phyloP scores from a whole-genome alignment of 2,329 filamentous ascomycete genomes.

The Sporothrix brunneoviolacea region DNA sequence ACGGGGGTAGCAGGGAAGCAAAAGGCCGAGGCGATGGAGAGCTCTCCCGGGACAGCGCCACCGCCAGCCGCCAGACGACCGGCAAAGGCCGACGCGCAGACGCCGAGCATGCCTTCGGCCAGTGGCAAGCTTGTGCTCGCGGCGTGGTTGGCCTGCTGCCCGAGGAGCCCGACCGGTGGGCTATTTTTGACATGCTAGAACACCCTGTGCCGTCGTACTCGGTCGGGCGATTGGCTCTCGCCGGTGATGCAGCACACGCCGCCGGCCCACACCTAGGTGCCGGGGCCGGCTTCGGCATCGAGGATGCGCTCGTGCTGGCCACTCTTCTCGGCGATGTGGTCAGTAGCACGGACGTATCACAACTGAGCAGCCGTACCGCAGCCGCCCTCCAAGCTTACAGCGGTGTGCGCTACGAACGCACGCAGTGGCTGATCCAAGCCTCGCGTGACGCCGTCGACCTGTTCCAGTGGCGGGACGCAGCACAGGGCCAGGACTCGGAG shows the following conservation, averaged over 20 bases:
- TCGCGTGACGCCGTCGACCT: conserved; percentile 33
- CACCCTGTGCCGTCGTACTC: conserved; percentile 39
- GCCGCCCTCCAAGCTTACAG: conserved; percentile 34
- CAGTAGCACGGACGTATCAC: no score
- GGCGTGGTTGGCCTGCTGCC: conserved; percentile 38
- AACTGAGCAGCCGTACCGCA: neutral
- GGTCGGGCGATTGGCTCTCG: conserved; percentile 37
- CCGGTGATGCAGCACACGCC: conserved; percentile 53
- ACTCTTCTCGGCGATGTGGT: conserved; percentile 24
- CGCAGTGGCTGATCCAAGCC: conserved; percentile 37
- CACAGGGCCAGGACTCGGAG: conserved; percentile 27
- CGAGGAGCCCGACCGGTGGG: conserved; percentile 46
- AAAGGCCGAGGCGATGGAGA: no score
- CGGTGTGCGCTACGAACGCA: conserved; percentile 31
- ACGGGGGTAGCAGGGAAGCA: no score
- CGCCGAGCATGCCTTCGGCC: conserved; percentile 32
- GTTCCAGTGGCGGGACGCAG: conserved; percentile 31
- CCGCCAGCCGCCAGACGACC: conserved; percentile 25
- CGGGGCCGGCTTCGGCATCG: conserved; percentile 50
- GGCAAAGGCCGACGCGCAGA: conserved; percentile 33
- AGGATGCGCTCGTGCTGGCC: conserved; percentile 43
- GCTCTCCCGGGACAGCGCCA: conserved; percentile 13
- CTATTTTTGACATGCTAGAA: conserved; percentile 45
- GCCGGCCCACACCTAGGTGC: conserved; percentile 48
- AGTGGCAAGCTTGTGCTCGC: conserved; percentile 35